Conservation (phyloP, 164 flowering plant species). For the Vitis cinerea region DNA sequence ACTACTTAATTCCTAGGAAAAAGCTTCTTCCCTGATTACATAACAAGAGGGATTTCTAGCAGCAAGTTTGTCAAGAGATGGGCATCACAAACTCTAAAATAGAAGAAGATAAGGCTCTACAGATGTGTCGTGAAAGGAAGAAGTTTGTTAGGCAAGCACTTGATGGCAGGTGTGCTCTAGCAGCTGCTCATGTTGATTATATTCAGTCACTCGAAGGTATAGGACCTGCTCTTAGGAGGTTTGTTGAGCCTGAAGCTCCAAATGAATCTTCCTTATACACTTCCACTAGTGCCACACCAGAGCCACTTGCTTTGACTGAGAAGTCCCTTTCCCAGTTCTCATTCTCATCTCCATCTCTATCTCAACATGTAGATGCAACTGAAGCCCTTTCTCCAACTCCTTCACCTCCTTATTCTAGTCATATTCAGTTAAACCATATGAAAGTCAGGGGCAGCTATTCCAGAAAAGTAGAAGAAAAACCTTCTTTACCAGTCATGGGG, state of each 20-base stretch:
- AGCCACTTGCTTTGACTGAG: conserved; percentile 60
- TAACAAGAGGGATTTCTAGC: not conserved
- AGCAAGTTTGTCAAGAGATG: conserved; percentile 33
- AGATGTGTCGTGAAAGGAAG: conserved; percentile 88
- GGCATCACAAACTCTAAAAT: conserved; percentile 71
- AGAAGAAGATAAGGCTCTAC: conserved; percentile 85
- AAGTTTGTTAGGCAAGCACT: conserved; percentile 79
- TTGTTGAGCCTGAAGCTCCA: conserved; percentile 70
- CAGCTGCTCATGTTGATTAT: conserved; percentile 76
- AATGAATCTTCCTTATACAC: conserved; percentile 60
- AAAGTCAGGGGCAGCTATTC: conserved; percentile 49
- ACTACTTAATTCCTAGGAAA: conserved; percentile 13
- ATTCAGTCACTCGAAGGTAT: conserved; percentile 58
- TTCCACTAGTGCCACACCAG: conserved; percentile 73
- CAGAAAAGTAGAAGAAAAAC: conserved; percentile 68
- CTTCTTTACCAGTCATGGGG: conserved; percentile 38
- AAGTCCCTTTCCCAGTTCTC: conserved; percentile 73
- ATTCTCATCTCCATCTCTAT: conserved; percentile 58
- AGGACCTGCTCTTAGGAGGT: conserved; percentile 70
- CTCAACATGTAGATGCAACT: conserved; percentile 52
- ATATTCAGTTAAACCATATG: conserved; percentile 62
- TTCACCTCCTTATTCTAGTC: conserved; percentile 59
- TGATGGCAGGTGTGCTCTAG: conserved; percentile 83
- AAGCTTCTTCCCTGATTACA: not conserved
- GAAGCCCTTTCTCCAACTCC: conserved; percentile 62